Evolutionary conservation across 2,329 filamentous ascomycete species (phyloP).

Genomic region (Aspergillus cejpii): DNA sequence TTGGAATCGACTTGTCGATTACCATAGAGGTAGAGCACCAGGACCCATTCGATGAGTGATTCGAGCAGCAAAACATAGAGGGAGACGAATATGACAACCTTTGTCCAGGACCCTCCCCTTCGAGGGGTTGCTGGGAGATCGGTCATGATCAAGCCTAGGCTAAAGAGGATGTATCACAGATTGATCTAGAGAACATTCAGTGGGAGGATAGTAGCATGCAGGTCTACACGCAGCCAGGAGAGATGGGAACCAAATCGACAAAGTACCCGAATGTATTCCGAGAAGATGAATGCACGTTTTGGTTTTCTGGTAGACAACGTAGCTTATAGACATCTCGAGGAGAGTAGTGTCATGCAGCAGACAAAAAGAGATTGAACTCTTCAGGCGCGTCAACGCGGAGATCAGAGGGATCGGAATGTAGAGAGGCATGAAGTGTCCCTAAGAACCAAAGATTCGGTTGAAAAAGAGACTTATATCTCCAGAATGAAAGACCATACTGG

Average conservation of each 20-base stretch:
- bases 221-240: background rate
- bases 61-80: constrained; percentile 32
- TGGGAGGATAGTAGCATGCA: background rate
- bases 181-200: background rate
- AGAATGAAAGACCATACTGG: background rate
- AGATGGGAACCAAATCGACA: background rate
- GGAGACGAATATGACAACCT: constrained; percentile 32
- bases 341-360: background rate
- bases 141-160: constrained; percentile 6
- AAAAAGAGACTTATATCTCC: background rate
- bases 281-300: background rate
- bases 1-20: constrained; percentile 33
- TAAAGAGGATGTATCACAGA: background rate
- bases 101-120: constrained; percentile 31
- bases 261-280: background rate
- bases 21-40: constrained; percentile 33
- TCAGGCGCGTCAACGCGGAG: constrained; percentile 19
- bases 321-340: constrained; percentile 3
- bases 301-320: background rate
- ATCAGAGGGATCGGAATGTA: constrained; percentile 17
- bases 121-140: constrained; percentile 10
- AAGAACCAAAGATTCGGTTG: background rate
- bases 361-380: constrained; percentile 1
- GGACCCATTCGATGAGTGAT: constrained; percentile 31
- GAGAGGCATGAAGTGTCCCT: constrained; percentile 5